Evolutionary conservation across 2,329 filamentous ascomycete species (phyloP).

Genomic region (Leptographium radiaticola): DNA sequence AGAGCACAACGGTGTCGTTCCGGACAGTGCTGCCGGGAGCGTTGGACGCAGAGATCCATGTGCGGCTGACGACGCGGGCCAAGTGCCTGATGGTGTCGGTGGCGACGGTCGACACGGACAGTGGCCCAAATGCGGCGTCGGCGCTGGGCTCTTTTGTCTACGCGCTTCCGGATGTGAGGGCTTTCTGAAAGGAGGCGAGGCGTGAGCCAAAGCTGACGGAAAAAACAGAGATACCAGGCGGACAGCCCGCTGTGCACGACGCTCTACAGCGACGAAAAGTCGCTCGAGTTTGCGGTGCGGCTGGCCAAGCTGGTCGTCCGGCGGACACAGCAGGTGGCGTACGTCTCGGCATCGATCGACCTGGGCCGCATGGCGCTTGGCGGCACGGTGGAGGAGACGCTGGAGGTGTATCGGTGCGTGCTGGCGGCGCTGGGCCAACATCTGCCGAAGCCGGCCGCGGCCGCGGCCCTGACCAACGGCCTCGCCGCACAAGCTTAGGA

Average conservation of each 20-base stretch:
- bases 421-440: slow-evolving; percentile 54
- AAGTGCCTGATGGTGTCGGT: slow-evolving; percentile 49
- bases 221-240: slow-evolving; percentile 34
- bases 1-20: slow-evolving; percentile 26
- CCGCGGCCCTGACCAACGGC: neutral
- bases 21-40: slow-evolving; percentile 48
- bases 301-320: slow-evolving; percentile 74
- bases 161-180: slow-evolving; percentile 70
- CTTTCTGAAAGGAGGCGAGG: neutral
- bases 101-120: slow-evolving; percentile 34
- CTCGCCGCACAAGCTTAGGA: too few relatives aligned
- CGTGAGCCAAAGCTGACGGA: neutral
- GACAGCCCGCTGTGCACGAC: slow-evolving; percentile 61
- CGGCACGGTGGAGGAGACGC: slow-evolving; percentile 81
- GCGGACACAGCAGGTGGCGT: slow-evolving; percentile 61
- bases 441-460: slow-evolving; percentile 21
- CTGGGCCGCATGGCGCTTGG: slow-evolving; percentile 62
- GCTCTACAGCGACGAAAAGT: slow-evolving; percentile 62
- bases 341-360: slow-evolving; percentile 79
- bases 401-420: slow-evolving; percentile 70
- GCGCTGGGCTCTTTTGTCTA: slow-evolving; percentile 86
- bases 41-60: slow-evolving; percentile 46
- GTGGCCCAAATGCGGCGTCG: slow-evolving; percentile 30
- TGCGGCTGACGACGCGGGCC: slow-evolving; percentile 43
- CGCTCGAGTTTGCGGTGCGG: slow-evolving; percentile 75